A percentile compares a stretch with the other conserved stretches of the same genome.
These are phyloP conservation scores for Omphalotus guepiniiformis DNA, from an alignment of 768 basidiomycete genomes.

Conservation along the genomic window DNA sequence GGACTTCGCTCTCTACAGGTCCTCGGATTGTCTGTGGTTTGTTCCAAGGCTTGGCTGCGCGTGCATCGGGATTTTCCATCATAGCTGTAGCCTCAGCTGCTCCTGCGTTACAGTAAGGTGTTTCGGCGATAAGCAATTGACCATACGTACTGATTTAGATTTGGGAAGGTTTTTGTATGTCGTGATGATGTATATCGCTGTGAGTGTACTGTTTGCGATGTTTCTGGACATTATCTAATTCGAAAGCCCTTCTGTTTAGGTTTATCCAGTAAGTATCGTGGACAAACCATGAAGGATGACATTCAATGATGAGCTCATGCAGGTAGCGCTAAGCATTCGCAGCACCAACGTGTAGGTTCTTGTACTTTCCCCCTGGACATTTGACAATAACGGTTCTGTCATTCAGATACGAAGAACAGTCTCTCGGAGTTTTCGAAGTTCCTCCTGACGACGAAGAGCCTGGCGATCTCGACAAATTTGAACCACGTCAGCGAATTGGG, in stretches of 20 bases:
- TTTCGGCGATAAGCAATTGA: background rate
- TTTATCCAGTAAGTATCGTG: conserved; percentile 35
- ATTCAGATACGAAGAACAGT: conserved; percentile 62
- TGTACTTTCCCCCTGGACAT: background rate
- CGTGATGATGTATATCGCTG: conserved; percentile 74
- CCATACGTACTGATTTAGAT: background rate
- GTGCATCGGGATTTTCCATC: conserved; percentile 51
- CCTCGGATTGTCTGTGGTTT: conserved; percentile 40
- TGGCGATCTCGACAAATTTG: conserved; percentile 30
- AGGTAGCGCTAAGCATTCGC: conserved; percentile 62
- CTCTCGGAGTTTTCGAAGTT: conserved; percentile 62
- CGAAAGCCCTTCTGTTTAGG: conserved; percentile 19
- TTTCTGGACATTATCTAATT: background rate
- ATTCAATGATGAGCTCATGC: background rate
- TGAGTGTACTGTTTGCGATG: conserved; percentile 25
- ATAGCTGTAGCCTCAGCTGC: conserved; percentile 46
- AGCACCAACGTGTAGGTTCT: conserved; percentile 53
- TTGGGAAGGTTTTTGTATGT: conserved; percentile 57
- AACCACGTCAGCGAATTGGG: conserved; percentile 40
- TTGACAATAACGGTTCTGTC: background rate
- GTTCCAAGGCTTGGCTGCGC: conserved; percentile 50
- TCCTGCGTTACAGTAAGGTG: conserved; percentile 63
- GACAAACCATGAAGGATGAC: background rate
- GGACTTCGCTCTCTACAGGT: conserved; percentile 33
- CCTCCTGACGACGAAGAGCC: conserved; percentile 47